Evolutionary conservation across 441 rosid genomes (phyloP), one percentile per base, ranked within the genome.

Genomic region (Gossypium gossypioides): DNA sequence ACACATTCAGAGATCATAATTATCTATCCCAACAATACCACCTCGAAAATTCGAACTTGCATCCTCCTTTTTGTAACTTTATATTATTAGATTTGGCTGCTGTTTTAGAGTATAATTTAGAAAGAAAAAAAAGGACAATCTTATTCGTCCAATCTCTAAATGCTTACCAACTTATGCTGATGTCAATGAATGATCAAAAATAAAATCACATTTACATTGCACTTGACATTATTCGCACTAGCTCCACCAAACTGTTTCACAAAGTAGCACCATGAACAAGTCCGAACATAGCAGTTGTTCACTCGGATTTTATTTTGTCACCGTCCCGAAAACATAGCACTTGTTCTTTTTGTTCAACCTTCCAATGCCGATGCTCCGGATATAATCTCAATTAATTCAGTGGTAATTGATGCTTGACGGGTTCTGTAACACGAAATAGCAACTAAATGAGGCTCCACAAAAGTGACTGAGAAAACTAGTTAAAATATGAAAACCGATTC

Each of bases 331-430:
- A 65, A 37, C 10, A 6, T 6, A n/a, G 72, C 58, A 29, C 16
- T 34, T 19, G 15, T 3, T 29, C 22, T 10, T 68, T 78, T 66
- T 27, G 65, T 7, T 80, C 75, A 83, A 78, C 83, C 87, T 81
- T 90, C 93, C 76, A 94, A 77, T 50, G 96, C 98, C 19, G 97
- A 83, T 67, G 95, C 95, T 83, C 97, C 98, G 8, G 96, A 94
- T 60, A 94, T 94, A 84, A 94, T 94, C 83, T 94, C 98, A 75
- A 77, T 91, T 86, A 94, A 82, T 76, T 91, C 98, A 0, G 98
- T 90, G 56, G 98, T 94, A 74, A 94, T 91, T 1, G 98, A 81
- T 52, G 98, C 98, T 90, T 94, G 98, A 68, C 96, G 98, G 80
- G 98, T 93, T 82, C 97, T 93, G 88, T 13, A 59, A 61, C 52